Percentiles rank a stretch among this genome's conserved stretches.
phyloP scores from a whole-genome alignment of 331 rosid genomes.

The Prunus yedoensis region DNA sequence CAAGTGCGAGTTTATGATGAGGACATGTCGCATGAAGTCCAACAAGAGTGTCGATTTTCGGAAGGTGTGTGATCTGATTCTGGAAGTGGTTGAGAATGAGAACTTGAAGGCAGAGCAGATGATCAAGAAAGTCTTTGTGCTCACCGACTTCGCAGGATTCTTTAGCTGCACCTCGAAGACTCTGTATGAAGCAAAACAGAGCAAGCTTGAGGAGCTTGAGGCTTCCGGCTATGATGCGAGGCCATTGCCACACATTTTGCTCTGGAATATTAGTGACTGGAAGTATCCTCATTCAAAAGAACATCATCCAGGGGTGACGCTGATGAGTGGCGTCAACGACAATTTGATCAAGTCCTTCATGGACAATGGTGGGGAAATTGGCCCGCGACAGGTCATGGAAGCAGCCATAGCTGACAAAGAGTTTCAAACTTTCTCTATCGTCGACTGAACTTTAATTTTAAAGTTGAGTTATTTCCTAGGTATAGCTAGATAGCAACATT shows the following conservation, averaged over 20 bases:
- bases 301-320: conserved; percentile 42
- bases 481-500: too few relatives aligned
- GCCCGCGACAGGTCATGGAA: conserved; percentile 40
- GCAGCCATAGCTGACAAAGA: not conserved
- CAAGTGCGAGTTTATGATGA: too few relatives aligned
- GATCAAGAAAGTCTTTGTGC: not conserved
- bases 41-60: too few relatives aligned
- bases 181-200: conserved; percentile 45
- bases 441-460: too few relatives aligned
- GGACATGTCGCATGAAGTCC: too few relatives aligned
- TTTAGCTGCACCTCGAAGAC: conserved; percentile 22
- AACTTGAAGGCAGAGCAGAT: too few relatives aligned
- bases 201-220: conserved; percentile 38
- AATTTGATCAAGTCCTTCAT: conserved; percentile 45
- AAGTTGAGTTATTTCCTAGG: too few relatives aligned
- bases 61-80: too few relatives aligned
- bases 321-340: conserved; percentile 64
- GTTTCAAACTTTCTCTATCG: too few relatives aligned
- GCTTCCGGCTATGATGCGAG: conserved; percentile 42
- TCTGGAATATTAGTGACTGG: conserved; percentile 63
- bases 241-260: conserved; percentile 50
- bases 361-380: conserved; percentile 33
- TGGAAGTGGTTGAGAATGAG: too few relatives aligned
- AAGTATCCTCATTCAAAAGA: too few relatives aligned
- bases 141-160: conserved; percentile 30